These are phyloP conservation scores for Candida sakaeoensis DNA, from an alignment of 805 yeast genomes.

Conservation along the genomic window DNA sequence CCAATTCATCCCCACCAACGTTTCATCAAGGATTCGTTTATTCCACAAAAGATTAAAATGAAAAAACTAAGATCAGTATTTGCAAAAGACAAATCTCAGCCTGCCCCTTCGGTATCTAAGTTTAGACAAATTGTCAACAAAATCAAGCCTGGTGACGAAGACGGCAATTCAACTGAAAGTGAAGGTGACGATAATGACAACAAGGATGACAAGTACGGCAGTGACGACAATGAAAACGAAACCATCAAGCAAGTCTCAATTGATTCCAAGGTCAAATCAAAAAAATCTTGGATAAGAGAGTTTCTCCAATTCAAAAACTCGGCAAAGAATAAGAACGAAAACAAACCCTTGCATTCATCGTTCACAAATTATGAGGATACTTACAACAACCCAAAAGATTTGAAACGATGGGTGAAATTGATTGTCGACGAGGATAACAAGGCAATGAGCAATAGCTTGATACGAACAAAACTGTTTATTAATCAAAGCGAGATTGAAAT, in stretches of 20 bases:
- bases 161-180: background rate
- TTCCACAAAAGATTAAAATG: constrained; percentile 7
- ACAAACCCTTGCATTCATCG: constrained; percentile 18
- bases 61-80: constrained; percentile 6
- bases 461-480: constrained; percentile 4
- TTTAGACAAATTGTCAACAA: background rate
- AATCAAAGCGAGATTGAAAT: constrained; percentile 15
- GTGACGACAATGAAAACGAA: too few species aligned
- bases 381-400: constrained; percentile 19
- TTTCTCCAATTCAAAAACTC: constrained; percentile 17
- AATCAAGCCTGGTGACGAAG: background rate
- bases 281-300: constrained; percentile 24
- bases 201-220: background rate
- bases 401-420: constrained; percentile 23
- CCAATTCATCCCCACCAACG: constrained; percentile 7
- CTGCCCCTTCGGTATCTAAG: background rate
- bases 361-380: constrained; percentile 26
- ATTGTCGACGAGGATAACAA: constrained; percentile 16
- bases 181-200: background rate
- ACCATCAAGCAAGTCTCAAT: background rate
- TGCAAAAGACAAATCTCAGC: constrained; percentile 6
- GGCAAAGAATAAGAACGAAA: background rate
- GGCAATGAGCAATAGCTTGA: constrained; percentile 10
- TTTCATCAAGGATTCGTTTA: constrained; percentile 8
- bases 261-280: constrained; percentile 10